Conservation (phyloP, 345 rosid species). For the Eucalyptus tenuipes region DNA sequence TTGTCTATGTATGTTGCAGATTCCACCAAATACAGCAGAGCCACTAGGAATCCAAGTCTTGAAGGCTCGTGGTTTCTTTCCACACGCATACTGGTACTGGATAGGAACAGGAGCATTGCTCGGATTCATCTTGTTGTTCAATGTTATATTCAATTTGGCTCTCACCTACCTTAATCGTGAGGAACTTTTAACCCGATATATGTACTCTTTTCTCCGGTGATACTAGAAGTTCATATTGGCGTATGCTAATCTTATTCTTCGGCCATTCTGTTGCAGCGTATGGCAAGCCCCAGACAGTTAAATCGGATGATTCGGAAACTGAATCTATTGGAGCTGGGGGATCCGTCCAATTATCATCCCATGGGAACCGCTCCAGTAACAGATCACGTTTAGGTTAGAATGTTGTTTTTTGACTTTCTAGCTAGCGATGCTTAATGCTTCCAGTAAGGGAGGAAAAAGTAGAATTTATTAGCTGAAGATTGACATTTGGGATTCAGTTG, state of each 20-base stretch:
- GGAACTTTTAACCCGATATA: background rate
- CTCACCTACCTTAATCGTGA: constrained; percentile 43
- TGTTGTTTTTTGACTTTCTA: background rate
- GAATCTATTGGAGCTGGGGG: background rate
- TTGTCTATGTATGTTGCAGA: background rate
- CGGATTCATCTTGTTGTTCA: constrained; percentile 23
- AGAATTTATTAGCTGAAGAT: background rate
- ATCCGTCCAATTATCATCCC: background rate
- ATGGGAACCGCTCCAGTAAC: background rate
- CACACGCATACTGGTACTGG: constrained; percentile 55
- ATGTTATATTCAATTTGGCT: constrained; percentile 17
- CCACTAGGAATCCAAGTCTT: constrained; percentile 31
- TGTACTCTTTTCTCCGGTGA: background rate
- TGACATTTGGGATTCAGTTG: background rate
- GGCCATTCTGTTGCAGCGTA: constrained; percentile 8
- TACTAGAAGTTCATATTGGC: background rate
- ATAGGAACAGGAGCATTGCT: constrained; percentile 34
- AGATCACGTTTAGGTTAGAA: background rate
- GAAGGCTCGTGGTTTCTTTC: constrained; percentile 28
- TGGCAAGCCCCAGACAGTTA: constrained; percentile 19
- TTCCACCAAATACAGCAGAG: background rate
- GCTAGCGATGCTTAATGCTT: background rate
- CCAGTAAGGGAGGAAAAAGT: background rate
- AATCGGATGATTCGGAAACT: background rate
- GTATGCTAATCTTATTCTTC: background rate